phyloP scores from a whole-genome alignment of 2,329 filamentous ascomycete species.

The Botrytis pseudocinerea region DNA sequence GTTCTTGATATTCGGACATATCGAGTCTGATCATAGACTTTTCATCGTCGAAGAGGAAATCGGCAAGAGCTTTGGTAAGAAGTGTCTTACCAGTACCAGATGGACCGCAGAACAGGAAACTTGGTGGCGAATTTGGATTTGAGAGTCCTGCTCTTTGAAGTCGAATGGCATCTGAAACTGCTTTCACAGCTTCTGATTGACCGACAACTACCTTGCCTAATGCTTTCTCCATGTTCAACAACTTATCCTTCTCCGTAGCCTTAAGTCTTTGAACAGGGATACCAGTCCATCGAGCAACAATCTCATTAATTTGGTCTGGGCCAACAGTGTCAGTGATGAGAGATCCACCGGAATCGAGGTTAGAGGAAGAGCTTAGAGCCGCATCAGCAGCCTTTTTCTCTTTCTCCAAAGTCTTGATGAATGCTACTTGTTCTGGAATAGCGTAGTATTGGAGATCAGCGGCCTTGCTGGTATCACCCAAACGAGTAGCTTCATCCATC shows the following conservation, averaged over 20 bases:
- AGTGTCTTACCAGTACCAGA: constrained; percentile 98
- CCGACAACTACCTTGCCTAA: constrained; percentile 85
- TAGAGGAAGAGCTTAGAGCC: constrained; percentile 55
- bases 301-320: constrained; percentile 98
- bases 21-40: constrained; percentile 99
- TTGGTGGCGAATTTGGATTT: constrained; percentile 96
- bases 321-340: constrained; percentile 93
- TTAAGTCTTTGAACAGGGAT: constrained; percentile 93
- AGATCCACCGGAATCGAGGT: constrained; percentile 62
- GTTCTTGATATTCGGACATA: constrained; percentile 99
- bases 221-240: constrained; percentile 93
- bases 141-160: constrained; percentile 90
- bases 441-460: constrained; percentile 97
- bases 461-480: constrained; percentile 79
- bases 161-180: constrained; percentile 93
- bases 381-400: constrained; percentile 80
- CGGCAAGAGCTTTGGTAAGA: constrained; percentile 92
- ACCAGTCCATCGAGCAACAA: constrained; percentile 95
- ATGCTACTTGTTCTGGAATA: constrained; percentile 83
- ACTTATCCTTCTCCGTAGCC: constrained; percentile 96
- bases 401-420: constrained; percentile 78
- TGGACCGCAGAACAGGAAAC: constrained; percentile 97
- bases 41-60: constrained; percentile 96
- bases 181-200: constrained; percentile 88
- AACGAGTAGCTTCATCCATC: constrained; percentile 87